Percentiles rank a stretch among this genome's conserved stretches.
These are phyloP conservation scores for Aspergillus brunneoviolaceus DNA, from an alignment of 2,329 filamentous ascomycete species.

Conservation along the genomic window DNA sequence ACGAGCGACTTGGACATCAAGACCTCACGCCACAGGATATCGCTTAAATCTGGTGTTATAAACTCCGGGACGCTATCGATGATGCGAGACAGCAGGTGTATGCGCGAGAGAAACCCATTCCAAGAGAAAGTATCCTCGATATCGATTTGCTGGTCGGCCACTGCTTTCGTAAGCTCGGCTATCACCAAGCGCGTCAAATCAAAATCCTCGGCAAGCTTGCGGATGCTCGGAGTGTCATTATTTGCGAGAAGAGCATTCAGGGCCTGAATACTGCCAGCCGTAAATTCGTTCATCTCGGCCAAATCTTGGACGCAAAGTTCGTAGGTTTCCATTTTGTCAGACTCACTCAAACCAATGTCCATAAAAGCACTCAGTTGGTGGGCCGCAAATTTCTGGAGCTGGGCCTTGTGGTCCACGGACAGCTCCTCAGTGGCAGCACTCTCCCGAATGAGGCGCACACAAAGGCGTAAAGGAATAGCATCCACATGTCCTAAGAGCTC, in stretches of 20 bases:
- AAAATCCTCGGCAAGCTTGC: slow-evolving; percentile 59
- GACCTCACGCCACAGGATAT: slow-evolving; percentile 69
- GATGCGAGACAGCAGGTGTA: slow-evolving; percentile 59
- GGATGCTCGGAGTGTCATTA: slow-evolving; percentile 53
- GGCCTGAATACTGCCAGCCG: slow-evolving; percentile 71
- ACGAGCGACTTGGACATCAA: slow-evolving; percentile 64
- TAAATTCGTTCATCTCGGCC: slow-evolving; percentile 59
- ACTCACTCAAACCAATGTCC: slow-evolving; percentile 52
- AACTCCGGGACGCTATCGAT: slow-evolving; percentile 62
- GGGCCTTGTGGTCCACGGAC: slow-evolving; percentile 57
- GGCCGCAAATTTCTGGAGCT: slow-evolving; percentile 64
- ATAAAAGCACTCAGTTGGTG: slow-evolving; percentile 63
- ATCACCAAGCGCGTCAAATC: slow-evolving; percentile 62
- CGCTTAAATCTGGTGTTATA: slow-evolving; percentile 62
- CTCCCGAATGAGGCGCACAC: slow-evolving; percentile 69
- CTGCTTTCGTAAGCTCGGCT: slow-evolving; percentile 62
- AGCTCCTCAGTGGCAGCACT: slow-evolving; percentile 59
- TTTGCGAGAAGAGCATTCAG: slow-evolving; percentile 48
- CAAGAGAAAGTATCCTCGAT: slow-evolving; percentile 41
- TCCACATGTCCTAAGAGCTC: slow-evolving; percentile 34
- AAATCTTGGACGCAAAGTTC: slow-evolving; percentile 68
- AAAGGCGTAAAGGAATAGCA: slow-evolving; percentile 53
- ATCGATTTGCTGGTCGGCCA: slow-evolving; percentile 44
- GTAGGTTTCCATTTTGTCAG: slow-evolving; percentile 64
- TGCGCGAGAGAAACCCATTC: slow-evolving; percentile 52